Evolutionary conservation across 345 rosid genomes (phyloP).

Genomic region (Geranium rotundifolium): DNA sequence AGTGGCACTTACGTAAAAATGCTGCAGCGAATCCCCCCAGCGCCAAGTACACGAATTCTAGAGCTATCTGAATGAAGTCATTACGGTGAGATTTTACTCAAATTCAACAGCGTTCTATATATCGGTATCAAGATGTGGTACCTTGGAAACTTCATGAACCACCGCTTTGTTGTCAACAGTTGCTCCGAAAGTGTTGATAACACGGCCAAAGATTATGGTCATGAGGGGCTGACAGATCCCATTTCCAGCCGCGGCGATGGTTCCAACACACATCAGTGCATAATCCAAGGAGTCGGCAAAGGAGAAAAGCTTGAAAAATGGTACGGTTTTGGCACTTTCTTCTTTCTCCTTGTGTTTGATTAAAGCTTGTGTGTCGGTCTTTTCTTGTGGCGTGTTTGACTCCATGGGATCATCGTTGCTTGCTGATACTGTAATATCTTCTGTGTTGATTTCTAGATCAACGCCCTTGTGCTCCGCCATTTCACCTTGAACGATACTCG

Average conservation of each 20-base stretch:
- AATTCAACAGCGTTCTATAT: neutral
- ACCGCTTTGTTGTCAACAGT: slow-evolving; percentile 1
- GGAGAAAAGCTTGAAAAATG: slow-evolving; percentile 21
- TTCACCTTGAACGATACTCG: neutral
- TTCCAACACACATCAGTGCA: slow-evolving; percentile 17
- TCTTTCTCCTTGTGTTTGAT: slow-evolving; percentile 2
- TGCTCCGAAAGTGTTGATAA: slow-evolving; percentile 17
- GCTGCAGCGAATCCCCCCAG: slow-evolving; percentile 12
- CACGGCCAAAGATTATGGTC: slow-evolving; percentile 15
- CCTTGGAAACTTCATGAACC: slow-evolving; percentile 18
- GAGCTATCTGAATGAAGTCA: slow-evolving; percentile 7
- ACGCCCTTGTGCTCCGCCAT: slow-evolving; percentile 10
- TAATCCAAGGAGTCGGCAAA: slow-evolving; percentile 20
- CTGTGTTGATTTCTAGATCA: slow-evolving; percentile 2
- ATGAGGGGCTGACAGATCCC: slow-evolving; percentile 15
- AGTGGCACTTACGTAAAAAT: slow-evolving; percentile 9
- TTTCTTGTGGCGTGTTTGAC: neutral
- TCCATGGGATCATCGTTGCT: neutral
- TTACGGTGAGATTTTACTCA: neutral
- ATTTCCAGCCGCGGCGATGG: slow-evolving; percentile 19
- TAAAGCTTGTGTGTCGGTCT: slow-evolving; percentile 2
- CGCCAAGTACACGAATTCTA: slow-evolving; percentile 12
- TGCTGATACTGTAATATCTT: neutral
- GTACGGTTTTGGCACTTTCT: slow-evolving; percentile 12
- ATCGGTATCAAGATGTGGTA: slow-evolving; percentile 1